These are phyloP conservation scores for Pythium brachiatum DNA, from an alignment of 352 stramenopile species.

Conservation along the genomic window DNA sequence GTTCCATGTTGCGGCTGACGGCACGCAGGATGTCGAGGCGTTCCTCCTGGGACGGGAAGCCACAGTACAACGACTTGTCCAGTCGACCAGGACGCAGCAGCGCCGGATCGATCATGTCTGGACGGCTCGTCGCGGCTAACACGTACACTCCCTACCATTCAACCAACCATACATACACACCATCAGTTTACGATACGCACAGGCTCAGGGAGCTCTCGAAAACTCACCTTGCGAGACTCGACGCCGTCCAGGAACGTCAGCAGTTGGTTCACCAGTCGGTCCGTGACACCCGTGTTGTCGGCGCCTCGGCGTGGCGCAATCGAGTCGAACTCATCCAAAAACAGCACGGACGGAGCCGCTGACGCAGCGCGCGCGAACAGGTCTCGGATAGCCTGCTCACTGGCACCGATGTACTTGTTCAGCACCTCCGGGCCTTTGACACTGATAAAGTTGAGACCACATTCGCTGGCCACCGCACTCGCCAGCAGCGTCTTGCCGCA, in stretches of 20 bases:
- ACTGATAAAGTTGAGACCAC: constrained; percentile 88
- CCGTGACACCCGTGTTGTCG: constrained; percentile 94
- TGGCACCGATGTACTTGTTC: constrained; percentile 91
- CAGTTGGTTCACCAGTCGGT: constrained; percentile 97
- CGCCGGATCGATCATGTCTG: constrained; percentile 96
- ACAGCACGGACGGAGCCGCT: constrained; percentile 77
- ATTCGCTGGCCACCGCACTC: constrained; percentile 86
- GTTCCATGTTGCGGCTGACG: constrained; percentile 74
- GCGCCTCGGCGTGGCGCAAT: constrained; percentile 92
- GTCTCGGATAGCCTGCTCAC: constrained; percentile 87
- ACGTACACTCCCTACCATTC: constrained; percentile 88
- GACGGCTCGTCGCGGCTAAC: constrained; percentile 94
- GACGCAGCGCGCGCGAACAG: constrained; percentile 76
- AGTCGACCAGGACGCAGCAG: constrained; percentile 92
- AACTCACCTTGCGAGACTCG: constrained; percentile 77
- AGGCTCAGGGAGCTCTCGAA: no score
- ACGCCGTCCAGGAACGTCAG: constrained; percentile 98
- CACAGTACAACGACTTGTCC: constrained; percentile 93
- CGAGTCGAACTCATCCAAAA: constrained; percentile 94
- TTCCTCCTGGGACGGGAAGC: constrained; percentile 81
- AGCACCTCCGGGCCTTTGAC: constrained; percentile 90
- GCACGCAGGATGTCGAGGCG: constrained; percentile 79
- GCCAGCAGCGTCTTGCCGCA: constrained; percentile 90
- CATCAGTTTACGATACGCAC: neutral
- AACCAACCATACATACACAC: neutral